Percentiles rank a stretch among this genome's conserved stretches.
Evolutionary conservation across 306 rosid genomes (phyloP).

Genomic region (Acacia crassicarpa): DNA sequence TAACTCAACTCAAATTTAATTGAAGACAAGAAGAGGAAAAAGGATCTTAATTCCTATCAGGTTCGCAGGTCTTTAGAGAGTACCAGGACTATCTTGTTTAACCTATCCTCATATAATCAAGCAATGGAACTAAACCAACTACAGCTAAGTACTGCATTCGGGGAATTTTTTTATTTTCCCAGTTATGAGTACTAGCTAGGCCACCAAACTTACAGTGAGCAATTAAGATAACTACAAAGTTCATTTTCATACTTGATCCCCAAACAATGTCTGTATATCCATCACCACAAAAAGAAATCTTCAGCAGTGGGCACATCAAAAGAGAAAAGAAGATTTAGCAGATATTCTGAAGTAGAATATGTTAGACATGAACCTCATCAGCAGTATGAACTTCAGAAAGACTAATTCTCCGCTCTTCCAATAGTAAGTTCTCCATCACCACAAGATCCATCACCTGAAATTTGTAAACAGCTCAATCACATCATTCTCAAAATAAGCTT

Average conservation of each 20-base stretch:
- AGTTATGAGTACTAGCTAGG: background rate
- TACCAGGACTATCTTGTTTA: background rate
- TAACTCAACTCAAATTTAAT: constrained; percentile 14
- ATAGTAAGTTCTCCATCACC: constrained; percentile 56
- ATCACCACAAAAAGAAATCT: background rate
- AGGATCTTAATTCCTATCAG: background rate
- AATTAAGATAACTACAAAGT: background rate
- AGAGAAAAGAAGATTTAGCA: background rate
- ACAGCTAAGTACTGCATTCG: background rate
- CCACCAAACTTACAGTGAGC: background rate
- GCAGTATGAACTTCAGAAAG: constrained; percentile 84
- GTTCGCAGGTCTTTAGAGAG: background rate
- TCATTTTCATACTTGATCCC: background rate
- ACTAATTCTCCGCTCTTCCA: constrained; percentile 82
- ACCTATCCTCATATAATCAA: background rate
- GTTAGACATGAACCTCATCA: constrained; percentile 63
- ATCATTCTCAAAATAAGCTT: background rate
- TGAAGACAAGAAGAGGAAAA: background rate
- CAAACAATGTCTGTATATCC: background rate
- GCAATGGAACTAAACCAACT: background rate
- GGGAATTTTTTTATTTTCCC: background rate
- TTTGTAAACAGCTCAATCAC: background rate
- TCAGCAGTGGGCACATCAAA: background rate
- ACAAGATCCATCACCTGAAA: constrained; percentile 79
- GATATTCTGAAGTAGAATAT: constrained; percentile 15